phyloP scores from a whole-genome alignment of 2,329 filamentous ascomycete species.

The Xylariaceae sp. region DNA sequence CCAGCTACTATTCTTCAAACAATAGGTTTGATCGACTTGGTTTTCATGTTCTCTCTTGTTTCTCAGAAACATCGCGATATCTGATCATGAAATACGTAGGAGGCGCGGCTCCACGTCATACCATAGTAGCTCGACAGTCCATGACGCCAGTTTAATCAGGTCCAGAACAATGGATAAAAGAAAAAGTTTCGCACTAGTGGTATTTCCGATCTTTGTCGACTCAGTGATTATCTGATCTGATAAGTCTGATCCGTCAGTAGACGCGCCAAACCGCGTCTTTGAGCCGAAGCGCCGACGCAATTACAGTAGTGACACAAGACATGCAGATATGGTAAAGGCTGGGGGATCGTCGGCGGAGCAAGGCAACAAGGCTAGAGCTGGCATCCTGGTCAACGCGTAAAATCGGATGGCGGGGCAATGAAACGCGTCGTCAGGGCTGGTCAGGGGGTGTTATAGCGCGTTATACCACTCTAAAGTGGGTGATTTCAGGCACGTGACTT shows the following conservation, averaged over 20 bases:
- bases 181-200: no score
- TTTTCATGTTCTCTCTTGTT: no score
- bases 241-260: slow-evolving; percentile 4
- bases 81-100: no score
- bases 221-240: slow-evolving; percentile 19
- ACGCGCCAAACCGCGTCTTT: neutral
- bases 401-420: slow-evolving; percentile 36
- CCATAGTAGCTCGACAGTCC: no score
- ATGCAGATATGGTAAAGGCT: slow-evolving; percentile 2
- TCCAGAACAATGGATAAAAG: no score
- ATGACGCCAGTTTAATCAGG: no score
- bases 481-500: slow-evolving; percentile 39
- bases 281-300: slow-evolving; percentile 16
- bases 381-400: slow-evolving; percentile 29
- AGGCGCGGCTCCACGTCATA: no score
- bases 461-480: slow-evolving; percentile 22
- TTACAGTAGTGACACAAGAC: slow-evolving; percentile 5
- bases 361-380: slow-evolving; percentile 23
- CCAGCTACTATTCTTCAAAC: no score
- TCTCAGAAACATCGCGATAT: no score
- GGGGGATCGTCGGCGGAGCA: neutral
- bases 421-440: slow-evolving; percentile 21
- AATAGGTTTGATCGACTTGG: no score
- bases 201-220: neutral
- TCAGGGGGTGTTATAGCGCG: slow-evolving; percentile 26